Evolutionary conservation across 2,329 filamentous ascomycete species (phyloP), one percentile per base, ranked within the genome.

Genomic region (Escovopsis sp.): DNA sequence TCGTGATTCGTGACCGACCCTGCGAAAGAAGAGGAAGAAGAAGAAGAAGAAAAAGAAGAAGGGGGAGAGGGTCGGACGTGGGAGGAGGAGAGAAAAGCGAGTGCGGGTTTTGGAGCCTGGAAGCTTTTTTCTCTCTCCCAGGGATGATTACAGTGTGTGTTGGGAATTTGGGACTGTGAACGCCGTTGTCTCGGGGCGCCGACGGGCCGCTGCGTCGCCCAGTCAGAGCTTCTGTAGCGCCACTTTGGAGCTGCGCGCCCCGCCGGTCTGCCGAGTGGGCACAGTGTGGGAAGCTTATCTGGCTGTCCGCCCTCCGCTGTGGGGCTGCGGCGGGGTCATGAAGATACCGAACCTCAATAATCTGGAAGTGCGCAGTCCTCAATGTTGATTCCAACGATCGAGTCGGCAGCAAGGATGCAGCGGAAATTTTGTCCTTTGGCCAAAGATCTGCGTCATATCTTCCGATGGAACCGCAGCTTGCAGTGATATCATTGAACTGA

Each of bases 1-100:
- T 80, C 51, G 55, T 63, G 3, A 11, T 9, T 32, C 28, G 28
- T 32, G 56, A 44, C 47, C 48, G 47, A 55, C 49, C 51, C 53
- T 53, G 55, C 46, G 40, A 39, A 26, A 40, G 32, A 26, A 26
- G 44, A 33, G 36, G 36, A 39, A 48, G 43, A 42, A 51, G 56
- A 50, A 50, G 34, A n/a, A 19, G 38, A 40, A 37, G 19, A 38
- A 11, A 7, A 32, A 32, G 28, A 32, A 32, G 23, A 4, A 41
- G 33, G 28, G 11, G 28, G 28, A 32, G 28, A 32, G 28, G 11
- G 11, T 9, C 8, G 11, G 28, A 32, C 8, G 28, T 9, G 28
- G 28, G 28, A 32, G 8, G 28, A 32, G 28, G 28, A 32, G 28
- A 11, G 8, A 32, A 11, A 32, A 11, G 8, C 11, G 28, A 32